A percentile compares a stretch with the other conserved stretches of the same genome.
Conservation (phyloP, 208 protist species). For the Leishmania tropica region DNA sequence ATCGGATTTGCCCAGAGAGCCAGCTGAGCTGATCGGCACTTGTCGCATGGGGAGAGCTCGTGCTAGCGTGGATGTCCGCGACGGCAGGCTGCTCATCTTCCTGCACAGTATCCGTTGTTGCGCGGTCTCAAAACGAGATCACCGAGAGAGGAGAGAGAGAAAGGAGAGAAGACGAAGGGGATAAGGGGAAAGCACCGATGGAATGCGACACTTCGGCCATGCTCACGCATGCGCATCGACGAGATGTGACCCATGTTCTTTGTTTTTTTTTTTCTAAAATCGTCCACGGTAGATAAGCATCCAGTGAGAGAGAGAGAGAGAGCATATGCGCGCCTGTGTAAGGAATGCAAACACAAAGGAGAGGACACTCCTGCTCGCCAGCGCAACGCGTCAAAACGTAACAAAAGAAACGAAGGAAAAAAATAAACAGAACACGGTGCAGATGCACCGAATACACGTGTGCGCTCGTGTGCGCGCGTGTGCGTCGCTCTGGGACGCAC, state of each 20-base stretch:
- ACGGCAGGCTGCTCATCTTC: not conserved
- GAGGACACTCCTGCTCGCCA: not conserved
- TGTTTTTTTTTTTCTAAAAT: not conserved
- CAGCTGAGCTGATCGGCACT: not conserved
- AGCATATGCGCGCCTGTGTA: not conserved
- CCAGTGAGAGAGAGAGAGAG: not conserved
- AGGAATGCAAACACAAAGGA: not conserved
- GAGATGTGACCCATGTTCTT: not conserved
- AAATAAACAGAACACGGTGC: not conserved
- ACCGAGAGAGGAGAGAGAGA: not conserved
- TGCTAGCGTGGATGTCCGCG: not conserved
- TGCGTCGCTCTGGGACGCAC: no score
- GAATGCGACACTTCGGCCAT: not conserved
- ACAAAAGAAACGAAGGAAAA: not conserved
- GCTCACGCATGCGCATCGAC: not conserved
- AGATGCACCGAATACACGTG: not conserved
- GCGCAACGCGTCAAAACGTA: not conserved
- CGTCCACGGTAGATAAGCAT: no score
- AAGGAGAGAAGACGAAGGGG: not conserved
- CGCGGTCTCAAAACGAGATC: not conserved
- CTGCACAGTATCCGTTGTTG: not conserved
- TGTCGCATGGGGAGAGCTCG: not conserved
- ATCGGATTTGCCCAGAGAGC: not conserved
- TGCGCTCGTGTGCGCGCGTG: no score
- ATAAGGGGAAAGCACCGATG: not conserved